Base-by-base conservation (phyloP, 2,329 filamentous ascomycete genomes). In the Fusarium bactridioides region DNA sequence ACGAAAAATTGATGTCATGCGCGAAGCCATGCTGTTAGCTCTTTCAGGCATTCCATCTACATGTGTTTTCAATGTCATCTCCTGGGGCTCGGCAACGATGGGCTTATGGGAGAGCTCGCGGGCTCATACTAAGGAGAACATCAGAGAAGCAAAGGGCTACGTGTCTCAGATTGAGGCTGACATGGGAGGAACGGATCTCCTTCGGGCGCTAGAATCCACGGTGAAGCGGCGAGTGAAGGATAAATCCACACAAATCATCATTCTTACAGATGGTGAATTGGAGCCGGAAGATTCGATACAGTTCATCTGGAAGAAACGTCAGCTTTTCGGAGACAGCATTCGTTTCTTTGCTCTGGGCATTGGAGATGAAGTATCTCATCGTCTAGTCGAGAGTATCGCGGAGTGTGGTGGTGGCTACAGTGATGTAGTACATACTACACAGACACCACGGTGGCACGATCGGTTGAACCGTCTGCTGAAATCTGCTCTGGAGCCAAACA, bases 171-270 rank as follows among this genome's bases (percentile, higher is more conserved):
- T 61, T 0, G 9, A 23, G 4, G 57, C 57, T 3, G 3, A 54
- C 15, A 41, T 61, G 47, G 47, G 47, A 0, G 57, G 57, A 0
- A 61, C 57, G 0, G 37, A 61, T 1, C 37, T 61, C 0, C 57
- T 61, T 12, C 23, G 47, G 0, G 57, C 57, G 0, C 2, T 61
- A 0, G 29, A 61, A 1, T 19, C 47, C 0, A 1, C 1, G 0
- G 19, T 54, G 2, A 21, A 54, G 21, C 37, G 57, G 0, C 47
- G 47, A 3, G 7, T 4, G 1, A 9, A 43, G 18, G 27, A 41
- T 0, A 19, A 15, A 18, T 11, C 27, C 1, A 54, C 57, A 0
- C 57, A 61, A 4, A n/a, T 54, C 47, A 23, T 61, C 1, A 23
- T 61, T 3, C 37, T 61, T 1, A 61, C 57, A 4, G 57, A 61